Percentiles rank a stretch among this genome's conserved stretches.
Conservation (phyloP, 179 eudicot genomes). For the Heliamphora pulchella region DNA sequence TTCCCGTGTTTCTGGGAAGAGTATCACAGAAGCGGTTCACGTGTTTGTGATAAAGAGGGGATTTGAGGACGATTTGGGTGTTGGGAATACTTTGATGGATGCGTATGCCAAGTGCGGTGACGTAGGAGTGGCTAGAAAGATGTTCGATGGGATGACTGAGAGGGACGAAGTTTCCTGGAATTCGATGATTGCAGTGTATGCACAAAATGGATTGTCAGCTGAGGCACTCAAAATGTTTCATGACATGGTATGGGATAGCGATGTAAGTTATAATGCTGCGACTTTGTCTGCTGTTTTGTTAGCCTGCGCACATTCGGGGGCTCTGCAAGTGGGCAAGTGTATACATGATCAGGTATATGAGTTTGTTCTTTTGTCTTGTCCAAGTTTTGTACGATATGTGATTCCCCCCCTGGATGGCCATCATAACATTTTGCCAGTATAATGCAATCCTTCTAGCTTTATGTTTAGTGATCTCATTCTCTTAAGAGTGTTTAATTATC, state of each 20-base stretch:
- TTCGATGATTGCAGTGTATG: constrained; percentile 53
- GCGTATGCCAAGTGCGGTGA: constrained; percentile 65
- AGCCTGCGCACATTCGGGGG: constrained; percentile 72
- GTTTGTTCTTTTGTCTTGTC: background rate
- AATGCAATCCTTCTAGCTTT: background rate
- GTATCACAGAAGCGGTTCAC: constrained; percentile 42
- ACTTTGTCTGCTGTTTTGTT: constrained; percentile 55
- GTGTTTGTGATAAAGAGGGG: constrained; percentile 50
- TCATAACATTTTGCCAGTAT: background rate
- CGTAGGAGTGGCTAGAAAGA: constrained; percentile 44
- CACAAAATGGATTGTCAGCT: constrained; percentile 48
- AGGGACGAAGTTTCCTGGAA: constrained; percentile 62
- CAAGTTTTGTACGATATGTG: background rate
- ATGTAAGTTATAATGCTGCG: constrained; percentile 40
- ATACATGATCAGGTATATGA: constrained; percentile 52
- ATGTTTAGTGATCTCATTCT: background rate
- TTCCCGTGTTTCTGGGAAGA: constrained; percentile 32
- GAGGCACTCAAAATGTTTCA: constrained; percentile 49
- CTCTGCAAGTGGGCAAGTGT: constrained; percentile 49
- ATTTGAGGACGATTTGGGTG: constrained; percentile 36
- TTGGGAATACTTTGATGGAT: constrained; percentile 57
- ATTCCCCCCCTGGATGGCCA: background rate
- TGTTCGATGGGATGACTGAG: constrained; percentile 47
- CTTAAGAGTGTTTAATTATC: background rate
- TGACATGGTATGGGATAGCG: constrained; percentile 37